Evolutionary conservation across 2,329 filamentous ascomycete species (phyloP).

Genomic region (Xylariomycetidae sp.): DNA sequence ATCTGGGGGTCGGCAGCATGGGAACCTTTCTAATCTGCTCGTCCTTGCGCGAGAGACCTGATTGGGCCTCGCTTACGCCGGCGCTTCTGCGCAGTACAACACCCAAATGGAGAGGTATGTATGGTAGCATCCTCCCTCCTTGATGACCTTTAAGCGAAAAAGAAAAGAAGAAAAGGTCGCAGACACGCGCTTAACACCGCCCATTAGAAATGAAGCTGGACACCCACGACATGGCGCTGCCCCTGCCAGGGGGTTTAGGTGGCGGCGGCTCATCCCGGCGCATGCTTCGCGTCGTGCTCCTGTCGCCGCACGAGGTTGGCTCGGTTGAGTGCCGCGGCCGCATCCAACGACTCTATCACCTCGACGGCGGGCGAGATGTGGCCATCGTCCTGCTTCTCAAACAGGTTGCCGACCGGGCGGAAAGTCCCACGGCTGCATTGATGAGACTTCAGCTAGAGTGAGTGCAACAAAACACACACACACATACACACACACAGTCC

Average conservation of each 20-base stretch:
- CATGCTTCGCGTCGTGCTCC: constrained; percentile 34
- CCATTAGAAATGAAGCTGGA: constrained; percentile 35
- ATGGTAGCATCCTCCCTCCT: background rate
- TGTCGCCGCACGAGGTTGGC: constrained; percentile 34
- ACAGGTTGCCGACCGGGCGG: constrained; percentile 19
- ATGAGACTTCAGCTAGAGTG: constrained; percentile 42
- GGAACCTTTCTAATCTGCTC: constrained; percentile 21
- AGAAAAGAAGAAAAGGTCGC: constrained; percentile 4
- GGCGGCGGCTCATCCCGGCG: constrained; percentile 7
- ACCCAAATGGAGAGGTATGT: constrained; percentile 24
- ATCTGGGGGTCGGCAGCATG: too few relatives aligned
- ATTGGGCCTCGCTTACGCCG: constrained; percentile 21
- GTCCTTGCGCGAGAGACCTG: constrained; percentile 24
- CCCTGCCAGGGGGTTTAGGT: constrained; percentile 19
- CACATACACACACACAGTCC: too few relatives aligned
- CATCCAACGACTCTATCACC: constrained; percentile 35
- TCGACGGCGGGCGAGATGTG: constrained; percentile 34
- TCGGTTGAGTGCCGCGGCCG: constrained; percentile 24
- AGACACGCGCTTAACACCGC: too few relatives aligned
- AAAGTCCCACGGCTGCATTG: constrained; percentile 27
- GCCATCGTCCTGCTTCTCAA: constrained; percentile 42
- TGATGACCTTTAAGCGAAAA: background rate
- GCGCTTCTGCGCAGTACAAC: constrained; percentile 17
- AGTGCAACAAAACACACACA: too few relatives aligned
- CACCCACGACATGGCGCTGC: constrained; percentile 43